Evolutionary conservation across 345 rosid species (phyloP), one percentile per base, ranked within the genome.

Genomic region (Luvunga scandens): DNA sequence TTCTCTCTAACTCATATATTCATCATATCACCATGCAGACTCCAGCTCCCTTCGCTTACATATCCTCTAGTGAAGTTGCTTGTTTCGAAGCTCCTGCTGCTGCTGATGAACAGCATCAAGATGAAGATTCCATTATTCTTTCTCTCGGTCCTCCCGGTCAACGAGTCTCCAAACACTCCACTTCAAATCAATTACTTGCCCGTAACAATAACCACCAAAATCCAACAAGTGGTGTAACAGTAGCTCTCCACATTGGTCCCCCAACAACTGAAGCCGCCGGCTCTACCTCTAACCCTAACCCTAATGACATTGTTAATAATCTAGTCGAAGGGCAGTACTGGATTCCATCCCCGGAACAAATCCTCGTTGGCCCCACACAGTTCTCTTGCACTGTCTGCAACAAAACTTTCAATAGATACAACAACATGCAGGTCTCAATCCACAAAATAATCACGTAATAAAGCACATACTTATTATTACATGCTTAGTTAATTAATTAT

Each of bases 331-430:
- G 91, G 38, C 89, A 89, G 81, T 91, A 90, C 86, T 92, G 98
- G 98, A 91, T 92, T 75, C 98, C 97, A 74, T 85, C 98, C 1
- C 91, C 94, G 7, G 89, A 93, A 7, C 93, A 94, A 88, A 91
- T 92, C 81, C 94, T 94, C 53, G 96, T 89, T 31, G 98, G 98
- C n/a, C 97, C 98, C 4, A 86, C 97, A 45, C 98, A 92, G 88
- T 94, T 92, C 89, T 86, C 98, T 84, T 94, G 98, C 82, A 53
- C 92, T 75, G 94, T 94, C 85, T 94, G 98, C 88, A 83, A 83
- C 83, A 94, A 90, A 79, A 89, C 94, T 34, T 94, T 94, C 89
- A 94, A 91, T 79, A 82, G 98, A 82, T 92, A 87, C 91, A 94
- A 94, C 81, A 94, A 94, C 81, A 92, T 94, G 98, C 98, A 94